Evolutionary conservation across 2,329 filamentous ascomycete species (phyloP).

Genomic region (Botryotinia calthae): DNA sequence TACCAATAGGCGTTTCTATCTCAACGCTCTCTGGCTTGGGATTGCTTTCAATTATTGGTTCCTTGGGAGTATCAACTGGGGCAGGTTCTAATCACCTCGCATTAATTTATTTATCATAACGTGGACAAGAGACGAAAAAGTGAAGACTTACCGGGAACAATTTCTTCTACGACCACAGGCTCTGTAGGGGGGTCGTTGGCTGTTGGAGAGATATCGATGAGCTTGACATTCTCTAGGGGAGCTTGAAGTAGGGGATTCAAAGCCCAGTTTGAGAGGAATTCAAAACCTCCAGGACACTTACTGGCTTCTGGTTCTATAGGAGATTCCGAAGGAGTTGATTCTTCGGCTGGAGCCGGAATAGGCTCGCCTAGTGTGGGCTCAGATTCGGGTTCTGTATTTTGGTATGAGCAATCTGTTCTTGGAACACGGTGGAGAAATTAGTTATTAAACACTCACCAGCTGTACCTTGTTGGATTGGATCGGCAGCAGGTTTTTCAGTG

Average conservation of each 20-base stretch:
- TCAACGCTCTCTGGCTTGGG: neutral
- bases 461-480: neutral
- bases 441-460: neutral
- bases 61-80: neutral
- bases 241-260: neutral
- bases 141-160: neutral
- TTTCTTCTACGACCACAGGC: neutral
- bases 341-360: neutral
- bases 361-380: neutral
- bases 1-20: slow-evolving; percentile 4
- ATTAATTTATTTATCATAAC: slow-evolving; percentile 9
- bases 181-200: neutral
- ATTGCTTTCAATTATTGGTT: neutral
- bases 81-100: neutral
- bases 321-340: neutral
- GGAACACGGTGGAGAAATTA: neutral
- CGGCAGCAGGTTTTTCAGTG: neutral
- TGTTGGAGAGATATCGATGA: neutral
- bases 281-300: slow-evolving; percentile 5
- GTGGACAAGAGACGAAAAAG: neutral
- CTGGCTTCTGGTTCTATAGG: neutral
- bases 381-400: neutral
- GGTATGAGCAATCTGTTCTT: neutral
- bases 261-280: neutral
- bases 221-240: neutral